Base-by-base conservation (phyloP, 306 rosid species). In the Quercus dentata region DNA sequence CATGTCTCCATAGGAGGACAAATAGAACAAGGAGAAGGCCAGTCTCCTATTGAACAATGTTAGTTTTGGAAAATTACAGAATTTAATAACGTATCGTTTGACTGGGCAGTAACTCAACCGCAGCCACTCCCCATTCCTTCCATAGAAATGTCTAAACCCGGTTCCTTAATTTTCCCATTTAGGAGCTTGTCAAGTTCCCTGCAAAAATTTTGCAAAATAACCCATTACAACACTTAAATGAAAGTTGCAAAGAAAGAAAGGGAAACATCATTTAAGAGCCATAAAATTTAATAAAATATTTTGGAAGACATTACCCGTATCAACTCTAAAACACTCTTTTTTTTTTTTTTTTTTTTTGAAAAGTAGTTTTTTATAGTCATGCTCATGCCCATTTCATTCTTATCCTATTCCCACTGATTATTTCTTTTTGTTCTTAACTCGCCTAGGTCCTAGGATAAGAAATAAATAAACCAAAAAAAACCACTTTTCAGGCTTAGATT, bases 111-210 rank as follows among this genome's bases (percentile, higher is more conserved):
- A 92, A 82, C 87, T 95, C 97, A 56, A 90, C 74, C 49, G 90
- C 99, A 82, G 96, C 99, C 67, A 92, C 97, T 57, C 84, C 92
- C 44, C 67, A 88, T 89, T 75, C 98, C 99, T 82, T 91, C 94
- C 9, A 76, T 63, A 33, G 94, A 81, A 85, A 95, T 79, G 87
- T 92, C 97, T 28, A 95, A 83, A 35, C 90, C 87, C 4, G 97
- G 97, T 59, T 95, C 97, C 81, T 86, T 85, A 56, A 95, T 91
- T 84, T 95, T 95, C 75, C 87, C 90, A 63, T 87, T 92, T 23
- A 92, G 81, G 75, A 95, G 96, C 89, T 83, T 91, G 85, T 95
- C 98, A 18, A 92, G 97, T 83, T 92, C 97, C 25, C 89, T 83
- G 0, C 94, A 97, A 81, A 95, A 58, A 77, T 90, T 95, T 97